Conservation (phyloP, 148 eudicot species). For the Polygonum maritimum region DNA sequence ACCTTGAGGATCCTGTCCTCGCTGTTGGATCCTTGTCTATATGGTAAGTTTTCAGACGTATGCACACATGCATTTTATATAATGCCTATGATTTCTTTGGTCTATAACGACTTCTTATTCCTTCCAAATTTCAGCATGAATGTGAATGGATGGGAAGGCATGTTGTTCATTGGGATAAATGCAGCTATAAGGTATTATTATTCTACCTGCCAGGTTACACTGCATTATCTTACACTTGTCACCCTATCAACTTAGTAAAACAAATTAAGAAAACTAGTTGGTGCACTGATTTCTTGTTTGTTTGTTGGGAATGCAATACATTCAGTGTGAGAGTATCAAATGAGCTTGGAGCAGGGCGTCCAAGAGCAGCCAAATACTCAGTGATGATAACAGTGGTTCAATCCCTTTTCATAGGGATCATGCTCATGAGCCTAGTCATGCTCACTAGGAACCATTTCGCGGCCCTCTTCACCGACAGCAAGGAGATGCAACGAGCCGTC, state of each 20-base stretch:
- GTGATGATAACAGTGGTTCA: conserved; percentile 51
- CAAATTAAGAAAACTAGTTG: not conserved
- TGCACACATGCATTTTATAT: not conserved
- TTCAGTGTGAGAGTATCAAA: conserved; percentile 76
- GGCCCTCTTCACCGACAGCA: conserved; percentile 56
- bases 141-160: conserved; percentile 96
- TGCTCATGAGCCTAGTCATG: conserved; percentile 38
- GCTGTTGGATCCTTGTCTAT: conserved; percentile 94
- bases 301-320: not conserved
- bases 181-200: conserved; percentile 74
- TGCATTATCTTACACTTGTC: too few relatives aligned
- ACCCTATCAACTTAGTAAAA: too few relatives aligned
- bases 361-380: conserved; percentile 75
- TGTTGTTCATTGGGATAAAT: conserved; percentile 90
- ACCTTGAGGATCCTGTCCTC: conserved; percentile 71
- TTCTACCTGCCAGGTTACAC: too few relatives aligned
- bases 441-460: conserved; percentile 62
- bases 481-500: conserved; percentile 67
- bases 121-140: conserved; percentile 57
- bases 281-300: not conserved
- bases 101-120: not conserved
- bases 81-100: not conserved
- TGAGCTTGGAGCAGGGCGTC: conserved; percentile 88
- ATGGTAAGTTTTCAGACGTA: conserved; percentile 31
- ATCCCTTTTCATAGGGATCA: conserved; percentile 60